A percentile compares a stretch with the other conserved stretches of the same genome.
Conservation (phyloP, 2,329 filamentous ascomycete species). For the Ascochyta pisi region DNA sequence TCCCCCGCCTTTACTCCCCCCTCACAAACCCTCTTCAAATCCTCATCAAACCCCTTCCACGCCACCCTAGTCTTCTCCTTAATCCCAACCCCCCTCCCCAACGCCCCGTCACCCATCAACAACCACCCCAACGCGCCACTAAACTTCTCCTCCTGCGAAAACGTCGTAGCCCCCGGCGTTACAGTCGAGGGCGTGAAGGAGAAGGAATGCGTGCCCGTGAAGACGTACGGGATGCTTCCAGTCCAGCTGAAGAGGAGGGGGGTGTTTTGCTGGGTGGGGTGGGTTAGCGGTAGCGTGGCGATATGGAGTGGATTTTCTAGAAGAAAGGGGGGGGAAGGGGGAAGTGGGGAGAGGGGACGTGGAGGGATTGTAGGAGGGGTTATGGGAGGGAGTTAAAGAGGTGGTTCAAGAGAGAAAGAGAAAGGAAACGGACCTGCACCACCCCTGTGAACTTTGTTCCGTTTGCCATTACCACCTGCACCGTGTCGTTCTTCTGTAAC, state of each 20-base stretch:
- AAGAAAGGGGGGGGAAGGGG: too few relatives aligned
- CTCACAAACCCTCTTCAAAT: conserved; percentile 9
- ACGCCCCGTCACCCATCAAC: not conserved
- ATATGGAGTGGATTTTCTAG: too few relatives aligned
- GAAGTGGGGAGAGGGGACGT: too few relatives aligned
- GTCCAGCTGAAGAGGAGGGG: conserved; percentile 21
- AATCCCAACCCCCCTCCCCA: conserved; percentile 17
- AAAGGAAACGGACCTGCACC: conserved; percentile 4
- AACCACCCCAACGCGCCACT: conserved; percentile 22
- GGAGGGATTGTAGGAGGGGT: too few relatives aligned
- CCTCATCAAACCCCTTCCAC: conserved; percentile 14
- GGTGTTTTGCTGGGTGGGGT: conserved; percentile 15
- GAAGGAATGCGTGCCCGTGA: conserved; percentile 29
- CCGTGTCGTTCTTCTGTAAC: not conserved
- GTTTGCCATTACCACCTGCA: not conserved
- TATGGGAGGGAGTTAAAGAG: too few relatives aligned
- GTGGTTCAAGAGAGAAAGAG: not conserved
- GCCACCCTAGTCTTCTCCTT: conserved; percentile 17
- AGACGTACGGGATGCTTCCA: conserved; percentile 21
- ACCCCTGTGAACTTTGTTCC: not conserved
- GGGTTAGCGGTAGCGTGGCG: not conserved
- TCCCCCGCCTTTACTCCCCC: too few relatives aligned
- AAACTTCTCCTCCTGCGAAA: conserved; percentile 30
- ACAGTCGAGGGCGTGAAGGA: conserved; percentile 19
- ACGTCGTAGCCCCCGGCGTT: conserved; percentile 20